phyloP scores from a whole-genome alignment of 441 rosid genomes.

The Corymbia calophylla region DNA sequence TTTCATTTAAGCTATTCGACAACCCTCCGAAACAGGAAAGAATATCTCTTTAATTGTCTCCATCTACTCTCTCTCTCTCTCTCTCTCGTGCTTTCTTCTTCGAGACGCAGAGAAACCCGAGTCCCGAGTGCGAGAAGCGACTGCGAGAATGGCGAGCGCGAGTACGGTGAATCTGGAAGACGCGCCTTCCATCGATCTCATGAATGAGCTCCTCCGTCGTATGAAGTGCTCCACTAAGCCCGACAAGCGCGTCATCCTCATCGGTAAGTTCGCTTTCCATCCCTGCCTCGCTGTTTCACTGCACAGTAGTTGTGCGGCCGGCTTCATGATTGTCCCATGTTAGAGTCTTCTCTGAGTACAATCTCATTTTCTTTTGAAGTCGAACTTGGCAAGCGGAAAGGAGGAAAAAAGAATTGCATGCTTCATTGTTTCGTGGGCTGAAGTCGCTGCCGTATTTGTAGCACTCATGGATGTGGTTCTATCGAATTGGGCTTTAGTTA shows the following conservation, averaged over 20 bases:
- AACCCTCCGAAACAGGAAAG: background rate
- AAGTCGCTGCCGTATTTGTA: background rate
- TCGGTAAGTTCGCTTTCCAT: constrained; percentile 16
- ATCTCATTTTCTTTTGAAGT: background rate
- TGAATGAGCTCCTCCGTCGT: constrained; percentile 59
- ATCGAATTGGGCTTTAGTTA: background rate
- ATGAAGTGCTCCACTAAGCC: constrained; percentile 52
- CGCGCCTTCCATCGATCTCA: constrained; percentile 48
- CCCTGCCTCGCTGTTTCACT: background rate
- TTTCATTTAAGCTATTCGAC: background rate
- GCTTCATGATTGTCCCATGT: background rate
- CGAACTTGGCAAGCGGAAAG: background rate
- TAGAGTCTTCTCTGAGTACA: background rate
- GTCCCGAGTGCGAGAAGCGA: background rate
- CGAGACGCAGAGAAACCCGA: background rate
- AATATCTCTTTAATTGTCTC: background rate
- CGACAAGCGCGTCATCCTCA: constrained; percentile 57
- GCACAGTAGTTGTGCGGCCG: background rate
- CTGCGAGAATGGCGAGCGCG: constrained; percentile 40
- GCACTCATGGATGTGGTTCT: background rate
- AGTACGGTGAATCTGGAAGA: constrained; percentile 35
- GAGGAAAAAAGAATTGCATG: background rate
- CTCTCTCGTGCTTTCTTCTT: background rate
- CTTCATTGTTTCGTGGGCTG: background rate
- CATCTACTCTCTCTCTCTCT: background rate